Percentiles rank a stretch among this genome's conserved stretches.
Conservation (phyloP, 306 rosid species). For the Vachellia pachyceras region DNA sequence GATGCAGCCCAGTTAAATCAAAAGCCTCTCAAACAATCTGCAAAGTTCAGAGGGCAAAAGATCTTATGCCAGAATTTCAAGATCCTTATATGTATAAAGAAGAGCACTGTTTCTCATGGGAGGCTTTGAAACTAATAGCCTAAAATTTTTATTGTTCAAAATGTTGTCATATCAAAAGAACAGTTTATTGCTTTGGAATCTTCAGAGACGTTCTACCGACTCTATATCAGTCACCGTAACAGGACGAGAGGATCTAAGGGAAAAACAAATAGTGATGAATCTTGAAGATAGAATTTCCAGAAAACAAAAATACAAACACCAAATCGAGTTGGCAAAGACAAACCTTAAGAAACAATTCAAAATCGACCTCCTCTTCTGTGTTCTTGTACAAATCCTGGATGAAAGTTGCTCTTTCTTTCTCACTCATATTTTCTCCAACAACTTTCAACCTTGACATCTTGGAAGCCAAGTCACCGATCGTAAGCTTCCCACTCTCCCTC, state of each 20-base stretch:
- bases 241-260: slow-evolving; percentile 6
- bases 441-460: slow-evolving; percentile 88
- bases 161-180: background rate
- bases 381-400: slow-evolving; percentile 75
- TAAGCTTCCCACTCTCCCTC: slow-evolving; percentile 83
- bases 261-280: slow-evolving; percentile 12
- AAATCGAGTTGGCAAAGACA: slow-evolving; percentile 37
- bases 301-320: slow-evolving; percentile 21
- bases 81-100: background rate
- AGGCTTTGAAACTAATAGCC: background rate
- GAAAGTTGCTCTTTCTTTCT: slow-evolving; percentile 80
- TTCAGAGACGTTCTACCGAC: background rate
- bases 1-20: background rate
- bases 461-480: slow-evolving; percentile 79
- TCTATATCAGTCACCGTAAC: background rate
- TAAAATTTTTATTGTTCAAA: background rate
- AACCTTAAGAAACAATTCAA: slow-evolving; percentile 93
- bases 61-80: background rate
- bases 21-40: background rate
- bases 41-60: slow-evolving; percentile 1
- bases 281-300: slow-evolving; percentile 18
- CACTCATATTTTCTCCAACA: slow-evolving; percentile 89
- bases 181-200: background rate
- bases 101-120: background rate
- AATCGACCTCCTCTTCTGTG: slow-evolving; percentile 86